phyloP scores from a whole-genome alignment of 768 basidiomycete genomes.

The Cystobasidium ongulense region DNA sequence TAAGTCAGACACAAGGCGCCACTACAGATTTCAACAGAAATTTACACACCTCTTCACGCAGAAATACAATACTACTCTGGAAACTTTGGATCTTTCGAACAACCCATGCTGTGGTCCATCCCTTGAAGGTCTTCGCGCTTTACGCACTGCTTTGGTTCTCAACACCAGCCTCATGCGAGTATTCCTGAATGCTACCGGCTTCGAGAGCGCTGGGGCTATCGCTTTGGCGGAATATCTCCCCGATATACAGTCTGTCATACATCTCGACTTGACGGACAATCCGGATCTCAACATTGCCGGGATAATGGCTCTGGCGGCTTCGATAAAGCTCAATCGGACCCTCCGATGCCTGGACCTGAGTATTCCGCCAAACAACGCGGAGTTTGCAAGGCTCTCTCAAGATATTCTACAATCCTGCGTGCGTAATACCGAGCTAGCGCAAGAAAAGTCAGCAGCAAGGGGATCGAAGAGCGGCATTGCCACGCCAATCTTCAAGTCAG shows the following conservation, averaged over 20 bases:
- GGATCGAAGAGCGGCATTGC: constrained; percentile 44
- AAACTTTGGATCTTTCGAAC: constrained; percentile 84
- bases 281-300: constrained; percentile 67
- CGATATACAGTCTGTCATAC: constrained; percentile 73
- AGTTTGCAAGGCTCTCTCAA: constrained; percentile 60
- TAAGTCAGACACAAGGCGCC: constrained; percentile 46
- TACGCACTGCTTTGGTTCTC: constrained; percentile 85
- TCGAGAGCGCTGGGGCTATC: constrained; percentile 79
- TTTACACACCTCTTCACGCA: constrained; percentile 45
- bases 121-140: constrained; percentile 76
- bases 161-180: constrained; percentile 85
- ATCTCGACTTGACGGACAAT: constrained; percentile 58
- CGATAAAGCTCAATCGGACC: constrained; percentile 67
- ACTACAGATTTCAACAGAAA: neutral
- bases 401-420: constrained; percentile 85
- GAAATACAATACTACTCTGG: constrained; percentile 91
- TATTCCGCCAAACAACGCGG: constrained; percentile 55
- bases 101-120: constrained; percentile 88
- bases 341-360: constrained; percentile 90
- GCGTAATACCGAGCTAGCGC: constrained; percentile 79
- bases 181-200: constrained; percentile 73
- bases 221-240: constrained; percentile 93
- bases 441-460: constrained; percentile 46
- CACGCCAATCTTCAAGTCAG: constrained; percentile 46
- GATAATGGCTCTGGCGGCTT: constrained; percentile 80